Evolutionary conservation across 306 rosid genomes (phyloP).

Genomic region (Cajanus cajan): DNA sequence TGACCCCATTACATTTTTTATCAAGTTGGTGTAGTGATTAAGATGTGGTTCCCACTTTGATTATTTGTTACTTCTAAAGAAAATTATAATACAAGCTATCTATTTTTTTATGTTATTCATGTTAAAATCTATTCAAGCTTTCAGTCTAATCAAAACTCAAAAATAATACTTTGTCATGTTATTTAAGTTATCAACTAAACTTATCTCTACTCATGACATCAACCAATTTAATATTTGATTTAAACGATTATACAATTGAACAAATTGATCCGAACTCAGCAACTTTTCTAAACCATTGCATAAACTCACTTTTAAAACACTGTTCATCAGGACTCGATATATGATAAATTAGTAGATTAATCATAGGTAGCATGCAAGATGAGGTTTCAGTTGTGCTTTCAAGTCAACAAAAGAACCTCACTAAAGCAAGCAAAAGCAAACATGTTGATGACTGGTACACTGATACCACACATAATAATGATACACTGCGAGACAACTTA

Average conservation of each 20-base stretch:
- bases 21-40: no score
- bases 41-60: not conserved
- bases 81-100: not conserved
- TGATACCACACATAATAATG: not conserved
- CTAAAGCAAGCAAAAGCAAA: not conserved
- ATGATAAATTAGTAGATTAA: not conserved
- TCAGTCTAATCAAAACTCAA: not conserved
- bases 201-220: not conserved
- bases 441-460: not conserved
- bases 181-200: not conserved
- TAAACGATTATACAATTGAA: no score
- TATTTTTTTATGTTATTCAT: not conserved
- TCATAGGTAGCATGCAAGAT: slow-evolving; percentile 1
- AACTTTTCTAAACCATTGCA: not conserved
- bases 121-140: not conserved
- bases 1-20: not conserved
- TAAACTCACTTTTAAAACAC: not conserved
- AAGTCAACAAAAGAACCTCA: slow-evolving; percentile 18
- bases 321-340: not conserved
- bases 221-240: not conserved
- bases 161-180: not conserved
- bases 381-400: not conserved
- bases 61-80: not conserved
- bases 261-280: not conserved
- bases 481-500: slow-evolving; percentile 28